phyloP scores from a whole-genome alignment of 306 rosid genomes.

The Casuarina cunninghamiana region DNA sequence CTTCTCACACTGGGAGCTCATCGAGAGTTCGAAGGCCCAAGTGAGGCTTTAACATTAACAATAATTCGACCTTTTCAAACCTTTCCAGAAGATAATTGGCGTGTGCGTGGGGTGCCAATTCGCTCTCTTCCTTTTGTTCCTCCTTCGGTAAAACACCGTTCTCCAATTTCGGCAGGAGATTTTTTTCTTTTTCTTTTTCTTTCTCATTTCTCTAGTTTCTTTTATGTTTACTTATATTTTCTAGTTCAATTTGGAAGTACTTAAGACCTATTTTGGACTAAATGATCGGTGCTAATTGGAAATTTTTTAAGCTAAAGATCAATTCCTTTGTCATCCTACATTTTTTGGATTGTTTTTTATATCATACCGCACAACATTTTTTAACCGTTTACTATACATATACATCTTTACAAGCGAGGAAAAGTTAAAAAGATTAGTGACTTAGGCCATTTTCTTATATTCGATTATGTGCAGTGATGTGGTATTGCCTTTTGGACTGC shows the following conservation, averaged over 20 bases:
- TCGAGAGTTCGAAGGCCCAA: constrained; percentile 50
- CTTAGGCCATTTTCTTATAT: background rate
- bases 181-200: background rate
- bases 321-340: background rate
- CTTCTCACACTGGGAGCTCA: constrained; percentile 53
- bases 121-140: constrained; percentile 54
- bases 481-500: background rate
- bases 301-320: background rate
- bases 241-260: background rate
- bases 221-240: background rate
- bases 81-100: constrained; percentile 79
- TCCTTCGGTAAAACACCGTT: constrained; percentile 61
- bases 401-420: too few species aligned
- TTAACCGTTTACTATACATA: too few species aligned
- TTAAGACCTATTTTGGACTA: background rate
- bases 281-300: background rate
- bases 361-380: too few species aligned
- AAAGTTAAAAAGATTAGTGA: too few species aligned
- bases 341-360: too few species aligned
- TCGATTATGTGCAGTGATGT: background rate
- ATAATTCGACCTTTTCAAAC: constrained; percentile 39
- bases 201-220: background rate
- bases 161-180: constrained; percentile 67
- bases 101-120: constrained; percentile 73
- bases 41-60: constrained; percentile 36